A percentile compares a stretch with the other conserved stretches of the same genome.
Conservation (phyloP, 306 rosid species). For the Ormosia emarginata region DNA sequence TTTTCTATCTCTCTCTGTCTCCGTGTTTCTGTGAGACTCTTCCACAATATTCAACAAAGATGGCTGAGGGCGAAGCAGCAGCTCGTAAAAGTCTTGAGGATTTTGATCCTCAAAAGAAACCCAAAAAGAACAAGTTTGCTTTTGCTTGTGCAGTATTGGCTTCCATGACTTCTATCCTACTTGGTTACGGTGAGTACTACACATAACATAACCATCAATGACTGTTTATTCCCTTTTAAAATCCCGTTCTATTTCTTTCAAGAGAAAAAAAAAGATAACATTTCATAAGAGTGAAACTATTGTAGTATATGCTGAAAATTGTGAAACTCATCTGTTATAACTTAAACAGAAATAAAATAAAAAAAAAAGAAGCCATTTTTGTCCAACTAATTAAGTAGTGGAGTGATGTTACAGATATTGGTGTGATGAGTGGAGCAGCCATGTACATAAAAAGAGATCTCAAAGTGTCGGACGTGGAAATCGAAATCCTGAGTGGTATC, state of each 20-base stretch:
- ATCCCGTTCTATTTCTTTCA: no score
- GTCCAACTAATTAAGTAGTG: no score
- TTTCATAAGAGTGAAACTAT: no score
- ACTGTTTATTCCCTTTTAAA: no score
- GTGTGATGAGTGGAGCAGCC: slow-evolving; percentile 84
- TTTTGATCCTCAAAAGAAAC: slow-evolving; percentile 36
- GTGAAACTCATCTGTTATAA: background rate
- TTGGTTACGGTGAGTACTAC: slow-evolving; percentile 59
- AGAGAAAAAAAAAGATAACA: no score
- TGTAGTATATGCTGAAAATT: background rate
- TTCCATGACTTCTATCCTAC: slow-evolving; percentile 71
- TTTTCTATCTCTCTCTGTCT: background rate
- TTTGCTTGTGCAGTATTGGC: slow-evolving; percentile 59
- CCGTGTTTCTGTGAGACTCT: background rate
- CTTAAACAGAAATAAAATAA: no score
- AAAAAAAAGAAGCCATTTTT: no score
- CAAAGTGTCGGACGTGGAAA: slow-evolving; percentile 34
- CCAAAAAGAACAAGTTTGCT: slow-evolving; percentile 51
- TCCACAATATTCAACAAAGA: background rate
- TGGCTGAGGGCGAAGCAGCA: slow-evolving; percentile 27
- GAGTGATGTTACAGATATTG: slow-evolving; percentile 58
- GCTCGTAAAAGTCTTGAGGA: slow-evolving; percentile 14
- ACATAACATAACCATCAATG: background rate
- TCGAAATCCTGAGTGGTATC: slow-evolving; percentile 59
- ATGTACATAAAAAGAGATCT: slow-evolving; percentile 51